Base-by-base conservation (phyloP, 2,329 filamentous ascomycete species). In the Fusarium pininemorale region DNA sequence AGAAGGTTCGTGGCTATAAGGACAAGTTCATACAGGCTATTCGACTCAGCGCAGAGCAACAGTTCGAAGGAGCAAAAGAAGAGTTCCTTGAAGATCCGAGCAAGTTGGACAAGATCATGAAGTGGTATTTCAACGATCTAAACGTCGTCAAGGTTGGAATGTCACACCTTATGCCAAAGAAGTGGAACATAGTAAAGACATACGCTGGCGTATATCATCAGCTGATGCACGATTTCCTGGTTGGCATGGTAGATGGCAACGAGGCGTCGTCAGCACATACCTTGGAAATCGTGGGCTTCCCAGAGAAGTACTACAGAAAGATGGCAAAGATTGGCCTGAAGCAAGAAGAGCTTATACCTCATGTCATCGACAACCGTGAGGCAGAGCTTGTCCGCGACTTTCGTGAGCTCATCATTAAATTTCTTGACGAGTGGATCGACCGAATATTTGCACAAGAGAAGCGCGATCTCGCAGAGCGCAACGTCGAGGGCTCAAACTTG, bases 101-200 rank as follows among this genome's bases (percentile, higher is more conserved):
- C 56, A 91, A 90, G 78, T 87, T 99, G 53, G 94, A 97, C 73
- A 98, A 98, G 85, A 91, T 90, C 74, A 90, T 98, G 83, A 93
- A 93, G 79, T 99, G 96, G 96, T 99, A 91, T 83, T 99, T 98
- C 85, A 98, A 98, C 84, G 96, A 99, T 81, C 89, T 99, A 42
- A 97, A 97, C 82, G 95, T 94, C 7, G 96, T 98, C 80, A 95
- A 96, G 82, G 89, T 97, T 72, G 96, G 96, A 79, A 97, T 99
- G 94, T 90, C 93, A 69, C 90, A 90, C 35, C 87, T 99, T 60
- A 95, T 98, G 90, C 96, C 97, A 14, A 96, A 94, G 84, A 97
- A 96, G 82, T 99, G 96, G 96, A 95, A 93, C 80, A 98, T 99
- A 54, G 93, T 95, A 84, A 92, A 93, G 81, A 96, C 93, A 2